Evolutionary conservation across 306 rosid genomes (phyloP), one percentile per base, ranked within the genome.

Genomic region (Arachis stenosperma): DNA sequence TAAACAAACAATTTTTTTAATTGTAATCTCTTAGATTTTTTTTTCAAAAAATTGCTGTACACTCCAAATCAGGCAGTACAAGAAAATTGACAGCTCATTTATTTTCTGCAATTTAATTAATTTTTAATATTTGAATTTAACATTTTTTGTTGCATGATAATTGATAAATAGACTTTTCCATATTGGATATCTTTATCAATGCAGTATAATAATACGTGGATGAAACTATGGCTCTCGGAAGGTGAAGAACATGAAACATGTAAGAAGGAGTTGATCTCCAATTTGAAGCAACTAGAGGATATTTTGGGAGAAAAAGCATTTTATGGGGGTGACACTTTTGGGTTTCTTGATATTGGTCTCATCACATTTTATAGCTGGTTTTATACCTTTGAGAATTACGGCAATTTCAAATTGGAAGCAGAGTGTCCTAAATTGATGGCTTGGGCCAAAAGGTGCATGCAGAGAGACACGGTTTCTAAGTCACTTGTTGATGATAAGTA

Each of bases 371-470:
- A 75, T 0, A 6, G 67, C 14, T 83, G 88, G 92, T 85, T 88
- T 33, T 72, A 79, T 43, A 12, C 81, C 6, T 83, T n/a, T 57
- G 87, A 83, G 57, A 56, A 60, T 0, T 75, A 47, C 50, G 90
- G 78, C 0, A 75, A 81, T 22, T 85, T 85, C 67, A 85, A 76
- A 54, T 65, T 81, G 46, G 88, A 83, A 61, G 61, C 57, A 6
- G 84, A 71, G 82, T 81, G 85, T 46, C 92, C 90, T 59, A 81
- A 82, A 70, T 58, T 86, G 1, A 6, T 84, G 9, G 67, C 50
- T 41, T 86, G 93, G 90, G 84, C 37, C 4, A 83, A 48, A 51
- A 85, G 84, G 59, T 81, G 90, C 71, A 33, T 79, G 61, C 53
- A 79, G 37, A 79, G 53, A 39, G 79, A 85, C 46, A 55, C 76